phyloP scores from a whole-genome alignment of 129 eudicot genomes.

The Arctium minus region DNA sequence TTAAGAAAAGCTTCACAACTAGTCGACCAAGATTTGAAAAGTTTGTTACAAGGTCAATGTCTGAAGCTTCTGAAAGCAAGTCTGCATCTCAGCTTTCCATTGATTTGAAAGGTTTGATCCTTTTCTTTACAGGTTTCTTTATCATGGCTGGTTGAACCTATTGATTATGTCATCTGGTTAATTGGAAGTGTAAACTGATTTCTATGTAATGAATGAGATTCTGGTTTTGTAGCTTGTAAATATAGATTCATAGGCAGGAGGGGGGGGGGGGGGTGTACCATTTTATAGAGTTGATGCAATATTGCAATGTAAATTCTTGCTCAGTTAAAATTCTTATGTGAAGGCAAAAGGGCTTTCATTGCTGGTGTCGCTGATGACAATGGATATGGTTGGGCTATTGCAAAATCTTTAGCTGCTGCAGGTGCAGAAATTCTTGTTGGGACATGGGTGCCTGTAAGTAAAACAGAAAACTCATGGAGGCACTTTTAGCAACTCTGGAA shows the following conservation, averaged over 20 bases:
- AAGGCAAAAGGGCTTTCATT: constrained; percentile 92
- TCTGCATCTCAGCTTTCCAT: constrained; percentile 57
- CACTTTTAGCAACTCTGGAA: background rate
- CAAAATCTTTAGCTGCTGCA: constrained; percentile 92
- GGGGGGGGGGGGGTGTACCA: no score
- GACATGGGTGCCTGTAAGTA: constrained; percentile 97
- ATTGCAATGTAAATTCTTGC: background rate
- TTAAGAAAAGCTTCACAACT: constrained; percentile 34
- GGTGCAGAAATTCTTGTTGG: constrained; percentile 98
- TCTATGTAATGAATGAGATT: background rate
- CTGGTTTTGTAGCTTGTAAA: no score
- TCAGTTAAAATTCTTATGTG: constrained; percentile 1
- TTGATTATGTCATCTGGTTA: background rate
- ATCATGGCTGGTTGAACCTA: background rate
- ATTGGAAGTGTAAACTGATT: background rate
- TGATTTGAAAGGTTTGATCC: constrained; percentile 69
- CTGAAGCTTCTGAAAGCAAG: constrained; percentile 60
- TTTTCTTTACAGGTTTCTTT: background rate
- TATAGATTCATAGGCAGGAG: no score
- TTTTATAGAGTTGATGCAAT: background rate
- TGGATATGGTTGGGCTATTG: constrained; percentile 99
- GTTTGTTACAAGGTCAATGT: constrained; percentile 59
- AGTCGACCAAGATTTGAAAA: constrained; percentile 33
- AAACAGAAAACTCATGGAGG: background rate
- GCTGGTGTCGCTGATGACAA: constrained; percentile 99